phyloP scores from a whole-genome alignment of 2,329 filamentous ascomycete species.

The Cladobotryum protrusum region DNA sequence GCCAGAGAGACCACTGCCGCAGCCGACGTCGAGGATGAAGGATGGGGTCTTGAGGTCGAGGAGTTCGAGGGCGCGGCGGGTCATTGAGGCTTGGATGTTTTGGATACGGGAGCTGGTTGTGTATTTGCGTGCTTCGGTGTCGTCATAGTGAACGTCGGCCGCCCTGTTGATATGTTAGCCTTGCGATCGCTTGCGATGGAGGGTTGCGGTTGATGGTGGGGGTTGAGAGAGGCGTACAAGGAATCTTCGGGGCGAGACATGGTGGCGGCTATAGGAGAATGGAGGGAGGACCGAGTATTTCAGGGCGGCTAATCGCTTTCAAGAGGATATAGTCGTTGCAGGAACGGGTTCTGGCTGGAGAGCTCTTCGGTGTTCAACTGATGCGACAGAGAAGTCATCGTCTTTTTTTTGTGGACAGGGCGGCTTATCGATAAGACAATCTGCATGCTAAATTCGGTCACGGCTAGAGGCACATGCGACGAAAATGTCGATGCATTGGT shows the following conservation, averaged over 20 bases:
- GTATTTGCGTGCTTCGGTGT: slow-evolving; percentile 92
- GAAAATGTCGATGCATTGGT: background rate
- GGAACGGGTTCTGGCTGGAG: no score
- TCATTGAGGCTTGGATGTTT: slow-evolving; percentile 93
- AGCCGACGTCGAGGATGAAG: slow-evolving; percentile 92
- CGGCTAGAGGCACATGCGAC: background rate
- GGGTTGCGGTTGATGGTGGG: slow-evolving; percentile 4
- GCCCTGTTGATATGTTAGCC: slow-evolving; percentile 49
- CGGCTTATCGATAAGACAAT: slow-evolving; percentile 14
- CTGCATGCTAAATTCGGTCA: background rate
- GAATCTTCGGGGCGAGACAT: slow-evolving; percentile 98
- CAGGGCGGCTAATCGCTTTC: no score
- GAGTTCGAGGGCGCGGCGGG: slow-evolving; percentile 83
- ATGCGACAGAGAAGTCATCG: background rate
- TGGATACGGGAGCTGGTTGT: slow-evolving; percentile 94
- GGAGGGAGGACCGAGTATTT: background rate
- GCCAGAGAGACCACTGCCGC: slow-evolving; percentile 87
- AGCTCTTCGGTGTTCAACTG: no score
- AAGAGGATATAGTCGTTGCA: no score
- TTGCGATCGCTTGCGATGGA: background rate
- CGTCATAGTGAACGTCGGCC: slow-evolving; percentile 96
- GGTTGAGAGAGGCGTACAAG: slow-evolving; percentile 52
- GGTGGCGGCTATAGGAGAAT: slow-evolving; percentile 26
- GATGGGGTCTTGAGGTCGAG: slow-evolving; percentile 75
- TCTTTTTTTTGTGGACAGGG: slow-evolving; percentile 7